phyloP scores from a whole-genome alignment of 164 flowering plant species.

The Buxus sempervirens region DNA sequence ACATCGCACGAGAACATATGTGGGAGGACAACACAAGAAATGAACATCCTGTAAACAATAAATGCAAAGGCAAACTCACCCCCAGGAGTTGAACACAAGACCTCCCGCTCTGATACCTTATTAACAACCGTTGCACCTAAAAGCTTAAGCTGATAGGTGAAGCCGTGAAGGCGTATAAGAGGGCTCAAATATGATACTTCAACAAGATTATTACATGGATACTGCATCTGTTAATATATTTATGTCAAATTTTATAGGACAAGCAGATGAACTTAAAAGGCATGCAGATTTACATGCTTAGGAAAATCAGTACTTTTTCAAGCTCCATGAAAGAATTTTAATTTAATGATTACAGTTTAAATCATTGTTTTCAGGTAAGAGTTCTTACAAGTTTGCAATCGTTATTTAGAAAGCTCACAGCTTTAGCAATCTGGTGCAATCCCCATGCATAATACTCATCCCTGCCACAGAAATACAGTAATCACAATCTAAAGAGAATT shows the following conservation, averaged over 20 bases:
- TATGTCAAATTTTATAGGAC: not conserved
- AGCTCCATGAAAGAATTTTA: not conserved
- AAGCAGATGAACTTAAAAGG: not conserved
- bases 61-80: too few relatives aligned
- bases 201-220: not conserved
- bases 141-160: too few relatives aligned
- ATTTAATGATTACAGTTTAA: not conserved
- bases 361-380: not conserved
- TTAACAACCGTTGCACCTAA: too few relatives aligned
- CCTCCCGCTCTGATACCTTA: too few relatives aligned
- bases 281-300: not conserved
- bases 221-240: not conserved
- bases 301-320: too few relatives aligned
- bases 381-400: constrained; percentile 94
- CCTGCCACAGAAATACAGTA: constrained; percentile 39
- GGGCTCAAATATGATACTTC: too few relatives aligned
- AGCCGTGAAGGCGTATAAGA: too few relatives aligned
- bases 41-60: too few relatives aligned
- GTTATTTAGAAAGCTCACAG: constrained; percentile 96
- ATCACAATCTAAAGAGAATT: constrained; percentile 2
- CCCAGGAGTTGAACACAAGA: too few relatives aligned
- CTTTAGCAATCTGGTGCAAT: constrained; percentile 89
- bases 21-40: too few relatives aligned
- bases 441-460: constrained; percentile 98
- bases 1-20: too few relatives aligned